Conservation (phyloP, 495 filamentous ascomycete species). For the Hypoxylon lenormandii region DNA sequence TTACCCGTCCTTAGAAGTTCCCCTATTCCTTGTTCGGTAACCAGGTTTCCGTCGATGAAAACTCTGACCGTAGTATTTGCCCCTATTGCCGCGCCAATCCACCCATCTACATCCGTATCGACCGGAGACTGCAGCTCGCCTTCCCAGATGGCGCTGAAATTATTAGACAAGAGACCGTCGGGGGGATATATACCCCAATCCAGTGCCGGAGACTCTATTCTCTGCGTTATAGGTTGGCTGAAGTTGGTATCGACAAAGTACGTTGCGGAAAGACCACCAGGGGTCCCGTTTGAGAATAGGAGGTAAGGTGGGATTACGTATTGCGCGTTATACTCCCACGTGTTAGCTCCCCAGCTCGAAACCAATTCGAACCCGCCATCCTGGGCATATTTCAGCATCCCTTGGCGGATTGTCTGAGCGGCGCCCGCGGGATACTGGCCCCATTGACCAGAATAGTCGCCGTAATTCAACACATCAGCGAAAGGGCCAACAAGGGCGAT, state of each 20-base stretch:
- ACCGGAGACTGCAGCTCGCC: constrained; percentile 54
- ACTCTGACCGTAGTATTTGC: constrained; percentile 55
- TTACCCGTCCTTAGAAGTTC: constrained; percentile 43
- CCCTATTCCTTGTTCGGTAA: constrained; percentile 27
- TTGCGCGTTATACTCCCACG: constrained; percentile 58
- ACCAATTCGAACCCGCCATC: constrained; percentile 49
- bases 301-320: constrained; percentile 58
- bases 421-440: constrained; percentile 56
- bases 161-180: constrained; percentile 56
- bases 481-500: constrained; percentile 60
- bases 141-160: constrained; percentile 60
- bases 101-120: constrained; percentile 53
- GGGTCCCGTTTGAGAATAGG: constrained; percentile 51
- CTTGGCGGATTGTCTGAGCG: constrained; percentile 57
- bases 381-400: constrained; percentile 49
- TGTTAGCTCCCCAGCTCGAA: constrained; percentile 59
- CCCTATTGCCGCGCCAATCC: constrained; percentile 53
- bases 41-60: constrained; percentile 51
- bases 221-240: constrained; percentile 45
- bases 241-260: constrained; percentile 58
- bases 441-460: constrained; percentile 56
- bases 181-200: constrained; percentile 61
- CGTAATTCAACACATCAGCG: constrained; percentile 58
- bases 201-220: constrained; percentile 53
- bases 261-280: constrained; percentile 54